Percentiles rank a stretch among this genome's conserved stretches.
phyloP scores from a whole-genome alignment of 2,329 filamentous ascomycete species.

The Phyllosticta citrichinensis region DNA sequence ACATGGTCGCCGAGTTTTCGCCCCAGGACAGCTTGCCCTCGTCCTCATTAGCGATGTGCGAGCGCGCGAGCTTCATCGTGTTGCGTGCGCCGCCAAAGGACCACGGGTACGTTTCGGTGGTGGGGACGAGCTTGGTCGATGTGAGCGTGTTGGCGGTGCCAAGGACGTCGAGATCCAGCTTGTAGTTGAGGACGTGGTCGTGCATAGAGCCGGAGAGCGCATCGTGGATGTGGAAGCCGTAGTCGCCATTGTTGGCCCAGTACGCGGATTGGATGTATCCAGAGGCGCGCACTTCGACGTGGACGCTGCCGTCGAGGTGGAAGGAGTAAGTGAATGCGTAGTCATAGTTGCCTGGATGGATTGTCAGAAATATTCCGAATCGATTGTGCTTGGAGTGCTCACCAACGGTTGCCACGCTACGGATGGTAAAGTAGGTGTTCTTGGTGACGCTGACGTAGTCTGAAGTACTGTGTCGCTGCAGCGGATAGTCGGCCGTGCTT shows the following conservation, averaged over 20 bases:
- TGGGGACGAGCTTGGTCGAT: conserved; percentile 21
- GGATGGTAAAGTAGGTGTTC: conserved; percentile 32
- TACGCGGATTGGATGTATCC: conserved; percentile 21
- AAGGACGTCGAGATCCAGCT: conserved; percentile 31
- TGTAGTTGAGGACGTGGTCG: conserved; percentile 34
- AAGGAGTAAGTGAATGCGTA: conserved; percentile 21
- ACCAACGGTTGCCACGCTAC: conserved; percentile 41
- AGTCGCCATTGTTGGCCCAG: conserved; percentile 21
- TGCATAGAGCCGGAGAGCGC: conserved; percentile 26
- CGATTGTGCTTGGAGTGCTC: conserved; percentile 19
- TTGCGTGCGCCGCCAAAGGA: conserved; percentile 37
- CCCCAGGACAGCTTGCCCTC: conserved; percentile 38
- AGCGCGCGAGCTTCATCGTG: conserved; percentile 42
- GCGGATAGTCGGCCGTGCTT: conserved; percentile 19
- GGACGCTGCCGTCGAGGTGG: conserved; percentile 20
- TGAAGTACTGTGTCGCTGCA: conserved; percentile 22
- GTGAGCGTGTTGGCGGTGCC: conserved; percentile 27
- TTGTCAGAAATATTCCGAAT: not conserved
- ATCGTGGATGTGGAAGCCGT: conserved; percentile 30
- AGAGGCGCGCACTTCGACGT: conserved; percentile 19
- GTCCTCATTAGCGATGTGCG: conserved; percentile 27
- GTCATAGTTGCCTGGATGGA: conserved; percentile 18
- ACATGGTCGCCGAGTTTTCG: conserved; percentile 37
- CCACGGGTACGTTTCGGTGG: conserved; percentile 37
- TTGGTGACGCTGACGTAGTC: conserved; percentile 22